Conservation (phyloP, 768 basidiomycete species). For the Dioszegia hungarica region DNA sequence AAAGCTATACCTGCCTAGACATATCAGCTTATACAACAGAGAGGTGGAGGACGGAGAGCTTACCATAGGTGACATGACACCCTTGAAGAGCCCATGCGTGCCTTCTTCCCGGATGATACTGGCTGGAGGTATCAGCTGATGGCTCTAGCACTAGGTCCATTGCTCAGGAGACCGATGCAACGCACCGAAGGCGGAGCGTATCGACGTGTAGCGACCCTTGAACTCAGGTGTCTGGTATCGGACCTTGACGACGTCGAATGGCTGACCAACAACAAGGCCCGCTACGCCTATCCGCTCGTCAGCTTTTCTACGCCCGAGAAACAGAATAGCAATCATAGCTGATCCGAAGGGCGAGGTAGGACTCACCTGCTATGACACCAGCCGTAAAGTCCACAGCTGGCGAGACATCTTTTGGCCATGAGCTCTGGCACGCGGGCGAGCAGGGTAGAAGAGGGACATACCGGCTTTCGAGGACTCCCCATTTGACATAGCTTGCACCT, state of each 20-base stretch:
- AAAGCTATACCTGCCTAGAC: constrained; percentile 46
- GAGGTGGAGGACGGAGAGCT: constrained; percentile 28
- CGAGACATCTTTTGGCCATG: constrained; percentile 11
- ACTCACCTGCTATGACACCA: constrained; percentile 63
- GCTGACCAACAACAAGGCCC: constrained; percentile 66
- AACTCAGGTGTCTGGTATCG: constrained; percentile 47
- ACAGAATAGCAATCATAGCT: too few relatives aligned
- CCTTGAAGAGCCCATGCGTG: constrained; percentile 47
- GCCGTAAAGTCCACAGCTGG: constrained; percentile 73
- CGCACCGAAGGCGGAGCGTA: constrained; percentile 42
- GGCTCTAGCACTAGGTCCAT: not conserved
- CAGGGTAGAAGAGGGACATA: not conserved
- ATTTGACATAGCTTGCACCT: constrained; percentile 1
- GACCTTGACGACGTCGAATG: constrained; percentile 63
- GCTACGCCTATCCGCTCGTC: constrained; percentile 54
- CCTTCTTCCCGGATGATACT: constrained; percentile 44
- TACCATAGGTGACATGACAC: constrained; percentile 67
- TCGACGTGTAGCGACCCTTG: constrained; percentile 39
- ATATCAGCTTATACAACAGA: not conserved
- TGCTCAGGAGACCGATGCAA: not conserved
- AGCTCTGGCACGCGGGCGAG: too few relatives aligned
- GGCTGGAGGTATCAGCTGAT: constrained; percentile 14
- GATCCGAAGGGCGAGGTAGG: not conserved
- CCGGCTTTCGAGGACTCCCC: constrained; percentile 4
- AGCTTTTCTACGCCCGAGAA: too few relatives aligned